Conservation (phyloP, 805 yeast genomes). For the Schwanniomyces polymorphus region DNA sequence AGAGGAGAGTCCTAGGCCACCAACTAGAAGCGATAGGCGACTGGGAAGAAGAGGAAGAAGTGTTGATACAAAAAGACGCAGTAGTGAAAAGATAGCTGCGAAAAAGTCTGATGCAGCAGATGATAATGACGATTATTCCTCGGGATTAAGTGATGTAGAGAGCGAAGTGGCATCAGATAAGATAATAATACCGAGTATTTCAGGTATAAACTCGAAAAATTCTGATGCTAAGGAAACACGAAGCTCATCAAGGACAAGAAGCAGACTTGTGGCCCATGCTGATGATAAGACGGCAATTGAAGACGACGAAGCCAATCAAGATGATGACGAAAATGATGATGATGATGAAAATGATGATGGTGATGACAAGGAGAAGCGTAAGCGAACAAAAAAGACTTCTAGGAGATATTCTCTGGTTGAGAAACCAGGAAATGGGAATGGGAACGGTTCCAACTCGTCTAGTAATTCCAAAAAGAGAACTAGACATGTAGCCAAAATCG, state of each 20-base stretch:
- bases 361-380: constrained; percentile 9
- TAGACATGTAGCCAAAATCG: constrained; percentile 10
- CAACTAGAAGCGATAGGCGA: neutral
- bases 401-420: constrained; percentile 6
- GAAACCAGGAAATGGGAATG: neutral
- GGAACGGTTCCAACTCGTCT: constrained; percentile 1
- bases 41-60: constrained; percentile 2
- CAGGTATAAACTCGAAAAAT: neutral
- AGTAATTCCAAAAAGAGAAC: constrained; percentile 13
- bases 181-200: neutral
- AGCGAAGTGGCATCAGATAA: constrained; percentile 5
- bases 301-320: neutral
- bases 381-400: constrained; percentile 6
- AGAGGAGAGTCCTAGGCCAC: constrained; percentile 4
- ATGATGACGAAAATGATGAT: constrained; percentile 7
- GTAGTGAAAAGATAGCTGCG: constrained; percentile 6
- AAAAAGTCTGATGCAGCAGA: neutral
- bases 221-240: neutral
- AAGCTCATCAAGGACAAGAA: constrained; percentile 4
- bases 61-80: neutral
- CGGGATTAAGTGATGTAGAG: constrained; percentile 12
- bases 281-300: constrained; percentile 4
- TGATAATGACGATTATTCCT: constrained; percentile 8
- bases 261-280: constrained; percentile 1
- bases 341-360: constrained; percentile 15